Evolutionary conservation across 352 stramenopile genomes (phyloP).

Genomic region (Globisporangium spinosum): DNA sequence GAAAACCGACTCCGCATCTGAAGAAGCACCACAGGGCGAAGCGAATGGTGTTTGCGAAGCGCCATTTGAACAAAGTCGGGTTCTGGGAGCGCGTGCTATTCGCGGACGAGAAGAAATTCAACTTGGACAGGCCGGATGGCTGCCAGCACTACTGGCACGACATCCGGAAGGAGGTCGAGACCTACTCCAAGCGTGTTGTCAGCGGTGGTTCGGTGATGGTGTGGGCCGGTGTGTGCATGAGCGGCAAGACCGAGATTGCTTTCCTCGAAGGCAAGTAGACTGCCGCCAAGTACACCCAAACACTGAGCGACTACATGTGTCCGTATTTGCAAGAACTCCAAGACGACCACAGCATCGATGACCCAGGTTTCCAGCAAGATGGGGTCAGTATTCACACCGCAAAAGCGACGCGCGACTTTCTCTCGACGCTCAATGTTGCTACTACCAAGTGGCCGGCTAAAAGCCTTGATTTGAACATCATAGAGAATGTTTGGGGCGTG

Average conservation of each 20-base stretch:
- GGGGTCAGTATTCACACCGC: too few relatives aligned
- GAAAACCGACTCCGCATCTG: not conserved
- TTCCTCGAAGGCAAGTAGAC: not conserved
- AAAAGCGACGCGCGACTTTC: too few relatives aligned
- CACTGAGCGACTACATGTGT: not conserved
- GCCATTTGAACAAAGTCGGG: not conserved
- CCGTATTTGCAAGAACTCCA: not conserved
- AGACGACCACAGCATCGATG: not conserved
- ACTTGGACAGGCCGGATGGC: not conserved
- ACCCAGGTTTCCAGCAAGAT: not conserved
- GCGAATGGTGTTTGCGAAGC: not conserved
- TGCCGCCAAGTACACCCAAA: not conserved
- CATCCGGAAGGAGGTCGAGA: not conserved
- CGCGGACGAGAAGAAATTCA: not conserved
- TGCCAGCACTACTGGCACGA: not conserved
- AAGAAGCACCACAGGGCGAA: not conserved
- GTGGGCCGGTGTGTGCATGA: not conserved
- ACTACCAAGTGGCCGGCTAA: too few relatives aligned
- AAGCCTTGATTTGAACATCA: too few relatives aligned
- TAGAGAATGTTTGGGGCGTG: too few relatives aligned
- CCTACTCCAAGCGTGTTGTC: not conserved
- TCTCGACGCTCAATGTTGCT: too few relatives aligned
- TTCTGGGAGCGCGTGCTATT: not conserved
- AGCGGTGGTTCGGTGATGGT: not conserved
- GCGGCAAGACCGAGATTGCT: not conserved